Evolutionary conservation across 2,329 filamentous ascomycete genomes (phyloP), one percentile per base, ranked within the genome.

Genomic region (Colletotrichum sp.): DNA sequence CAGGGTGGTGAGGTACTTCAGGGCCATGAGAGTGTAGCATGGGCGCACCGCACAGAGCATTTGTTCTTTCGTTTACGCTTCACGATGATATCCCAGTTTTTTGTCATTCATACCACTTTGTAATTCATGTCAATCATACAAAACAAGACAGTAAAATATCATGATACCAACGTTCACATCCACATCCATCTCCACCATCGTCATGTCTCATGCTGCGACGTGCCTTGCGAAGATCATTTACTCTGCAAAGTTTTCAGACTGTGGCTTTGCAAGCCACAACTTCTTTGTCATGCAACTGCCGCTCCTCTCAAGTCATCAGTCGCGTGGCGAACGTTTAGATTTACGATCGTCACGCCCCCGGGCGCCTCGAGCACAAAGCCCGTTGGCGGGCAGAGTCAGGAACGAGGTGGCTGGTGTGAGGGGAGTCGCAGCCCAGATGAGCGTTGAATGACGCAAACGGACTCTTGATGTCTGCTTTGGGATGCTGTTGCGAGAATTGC

Each of bases 1-100:
- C 6, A 75, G 71, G 52, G 72, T 77, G 4, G 44, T 57, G 52
- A 75, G 28, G 55, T 77, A 77, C 21, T 67, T 77, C 13, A 28
- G 72, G n/a, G 52, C 71, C 5, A 77, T 71, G 60, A 71, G 60
- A 21, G 15, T 34, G 30, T 64, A 55, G 32, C 18, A 32, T 59
- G 28, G 28, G 10, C 16, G 16, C 10, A 32, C 21, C 7, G 30
- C n/a, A 15, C 18, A 36, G 15, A 13, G 13, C 12, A 13, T 52
- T 55, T 34, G 21, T 62, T 15, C 18, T 52, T 52, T 49, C 26
- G 0, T n/a, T 44, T 9, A 49, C n/a, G 57, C 24, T 70, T 70
- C 57, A 62, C 36, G 36, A 63, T 62, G 68, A 70, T 70, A 70
- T 70, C 68, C 68, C 32, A 16, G 63, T 21, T 49, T 15, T 32